Conservation (phyloP, 331 rosid genomes). For the Pyracantha coccinea region DNA sequence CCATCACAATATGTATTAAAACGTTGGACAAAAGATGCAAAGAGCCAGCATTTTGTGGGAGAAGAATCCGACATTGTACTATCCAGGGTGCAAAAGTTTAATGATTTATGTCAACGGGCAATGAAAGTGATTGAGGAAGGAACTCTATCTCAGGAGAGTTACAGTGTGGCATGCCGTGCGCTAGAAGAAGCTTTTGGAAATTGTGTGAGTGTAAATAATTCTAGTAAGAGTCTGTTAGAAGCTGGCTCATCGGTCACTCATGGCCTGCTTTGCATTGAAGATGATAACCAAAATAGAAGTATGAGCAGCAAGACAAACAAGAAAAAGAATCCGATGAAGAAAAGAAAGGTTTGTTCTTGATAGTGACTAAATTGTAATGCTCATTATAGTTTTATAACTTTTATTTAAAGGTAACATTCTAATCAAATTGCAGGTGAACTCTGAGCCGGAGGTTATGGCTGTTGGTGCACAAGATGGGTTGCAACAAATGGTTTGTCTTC, state of each 20-base stretch:
- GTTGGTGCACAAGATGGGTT: conserved; percentile 77
- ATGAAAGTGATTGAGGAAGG: conserved; percentile 79
- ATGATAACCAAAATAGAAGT: conserved; percentile 71
- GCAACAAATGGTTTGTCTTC: conserved; percentile 89
- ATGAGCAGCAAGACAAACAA: conserved; percentile 67
- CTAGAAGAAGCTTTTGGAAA: conserved; percentile 57
- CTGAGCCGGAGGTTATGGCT: conserved; percentile 64
- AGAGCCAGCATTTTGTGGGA: conserved; percentile 46
- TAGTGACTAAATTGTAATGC: conserved; percentile 6
- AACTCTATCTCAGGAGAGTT: conserved; percentile 83
- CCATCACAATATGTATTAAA: conserved; percentile 80
- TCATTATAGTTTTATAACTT: not conserved
- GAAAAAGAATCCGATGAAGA: conserved; percentile 84
- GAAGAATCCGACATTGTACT: conserved; percentile 52
- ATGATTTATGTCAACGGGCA: conserved; percentile 68
- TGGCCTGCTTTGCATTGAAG: conserved; percentile 61
- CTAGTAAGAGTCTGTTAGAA: conserved; percentile 54
- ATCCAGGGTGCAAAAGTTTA: conserved; percentile 70
- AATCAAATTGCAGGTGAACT: conserved; percentile 50
- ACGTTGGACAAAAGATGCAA: conserved; percentile 90
- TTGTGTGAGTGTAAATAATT: conserved; percentile 54
- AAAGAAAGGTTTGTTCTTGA: conserved; percentile 65
- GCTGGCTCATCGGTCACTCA: conserved; percentile 63
- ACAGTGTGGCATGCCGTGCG: conserved; percentile 57
- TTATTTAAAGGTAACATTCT: conserved; percentile 4